Evolutionary conservation across 2,329 filamentous ascomycete genomes (phyloP).

Genomic region (Pseudogymnoascus sp.): DNA sequence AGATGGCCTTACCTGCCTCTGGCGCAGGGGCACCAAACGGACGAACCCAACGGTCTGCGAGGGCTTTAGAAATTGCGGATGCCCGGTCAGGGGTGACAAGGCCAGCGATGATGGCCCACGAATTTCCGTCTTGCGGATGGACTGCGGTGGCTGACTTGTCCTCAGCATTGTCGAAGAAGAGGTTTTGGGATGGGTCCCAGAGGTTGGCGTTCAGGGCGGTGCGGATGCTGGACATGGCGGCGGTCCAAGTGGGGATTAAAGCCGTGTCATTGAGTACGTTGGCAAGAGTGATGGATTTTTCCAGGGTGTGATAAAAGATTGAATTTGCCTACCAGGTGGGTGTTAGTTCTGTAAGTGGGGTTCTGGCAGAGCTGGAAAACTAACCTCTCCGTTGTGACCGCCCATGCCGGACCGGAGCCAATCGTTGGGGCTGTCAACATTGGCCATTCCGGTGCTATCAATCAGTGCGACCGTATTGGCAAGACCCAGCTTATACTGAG

Average conservation of each 20-base stretch:
- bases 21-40: slow-evolving; percentile 36
- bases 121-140: slow-evolving; percentile 54
- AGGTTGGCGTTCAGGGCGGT: slow-evolving; percentile 34
- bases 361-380: background rate
- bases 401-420: slow-evolving; percentile 26
- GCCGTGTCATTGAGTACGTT: slow-evolving; percentile 28
- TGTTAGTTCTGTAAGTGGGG: background rate
- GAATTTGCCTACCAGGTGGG: background rate
- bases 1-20: slow-evolving; percentile 40
- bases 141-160: slow-evolving; percentile 39
- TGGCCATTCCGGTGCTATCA: slow-evolving; percentile 1
- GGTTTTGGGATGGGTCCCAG: slow-evolving; percentile 33
- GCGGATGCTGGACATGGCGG: slow-evolving; percentile 22
- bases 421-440: slow-evolving; percentile 16
- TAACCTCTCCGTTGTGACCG: slow-evolving; percentile 24
- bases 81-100: slow-evolving; percentile 38
- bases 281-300: background rate
- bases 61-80: slow-evolving; percentile 28
- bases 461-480: slow-evolving; percentile 29
- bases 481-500: slow-evolving; percentile 42
- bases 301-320: background rate
- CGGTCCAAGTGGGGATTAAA: slow-evolving; percentile 31
- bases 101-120: slow-evolving; percentile 39
- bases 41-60: slow-evolving; percentile 20
- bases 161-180: slow-evolving; percentile 38